Evolutionary conservation across 305 asterid genomes (phyloP), one percentile per base, ranked within the genome.

Genomic region (Rubia balearica): DNA sequence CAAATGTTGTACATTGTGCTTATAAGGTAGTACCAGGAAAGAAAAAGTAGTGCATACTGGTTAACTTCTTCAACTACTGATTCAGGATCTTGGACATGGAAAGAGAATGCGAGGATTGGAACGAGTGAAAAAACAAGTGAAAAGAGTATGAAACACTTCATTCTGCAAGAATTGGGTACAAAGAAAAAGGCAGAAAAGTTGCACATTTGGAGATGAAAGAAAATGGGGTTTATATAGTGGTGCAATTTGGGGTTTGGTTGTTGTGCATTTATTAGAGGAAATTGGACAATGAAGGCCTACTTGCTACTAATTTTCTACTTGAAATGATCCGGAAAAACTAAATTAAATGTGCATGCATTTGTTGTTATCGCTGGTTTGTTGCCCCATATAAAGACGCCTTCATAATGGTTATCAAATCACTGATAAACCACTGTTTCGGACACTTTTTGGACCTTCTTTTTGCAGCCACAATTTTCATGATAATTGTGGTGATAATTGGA

Each of bases 31-130:
- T 9, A 53, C 12, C 41, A 36, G 4, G 1, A 36, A 11, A 9
- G 11, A 0, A 6, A 55, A 62, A 40, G 27, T 6, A 41, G 16
- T 21, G 40, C 94, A 67, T 85, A 90, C 97, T 85, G 81, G 70
- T 89, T 79, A 53, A 90, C 96, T 83, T 87, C 85, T 73, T 86
- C 92, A 13, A 81, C 94, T 42, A 87, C 77, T 51, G 78, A 63
- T 74, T 90, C 91, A 78, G 97, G 96, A 73, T 90, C 87, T 69
- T 83, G 82, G 62, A 87, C 75, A 61, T 85, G 85, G 36, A 87
- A 81, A 66, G 84, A 80, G 72, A 77, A 71, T 66, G 85, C 74
- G 87, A 11, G 70, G 12, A 62, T 46, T 53, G 80, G 77, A 78
- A 76, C 55, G 43, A 79, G 66, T 45, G 79, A 71, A 21, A 77